phyloP scores from a whole-genome alignment of 495 filamentous ascomycete species.

The Penicillium diatomitis region DNA sequence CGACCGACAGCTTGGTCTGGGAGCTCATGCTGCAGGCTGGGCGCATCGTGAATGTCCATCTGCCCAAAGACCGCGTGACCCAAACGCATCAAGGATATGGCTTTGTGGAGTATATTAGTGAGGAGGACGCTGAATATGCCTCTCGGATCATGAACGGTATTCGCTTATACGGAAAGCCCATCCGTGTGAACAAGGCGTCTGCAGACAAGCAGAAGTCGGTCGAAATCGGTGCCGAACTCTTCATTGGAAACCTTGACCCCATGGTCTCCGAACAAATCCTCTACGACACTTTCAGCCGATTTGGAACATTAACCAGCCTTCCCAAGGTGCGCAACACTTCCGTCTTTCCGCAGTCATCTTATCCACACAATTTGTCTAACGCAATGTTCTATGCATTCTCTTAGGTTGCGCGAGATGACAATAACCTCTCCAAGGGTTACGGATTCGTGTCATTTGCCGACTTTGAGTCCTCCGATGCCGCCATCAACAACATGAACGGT shows the following conservation, averaged over 20 bases:
- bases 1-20: conserved; percentile 83
- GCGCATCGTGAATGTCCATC: conserved; percentile 92
- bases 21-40: conserved; percentile 97
- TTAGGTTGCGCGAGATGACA: conserved; percentile 82
- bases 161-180: conserved; percentile 84
- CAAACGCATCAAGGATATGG: conserved; percentile 96
- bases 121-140: conserved; percentile 95
- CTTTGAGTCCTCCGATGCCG: conserved; percentile 91
- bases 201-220: conserved; percentile 96
- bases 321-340: conserved; percentile 52
- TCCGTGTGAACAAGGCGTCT: conserved; percentile 92
- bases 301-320: conserved; percentile 71
- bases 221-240: conserved; percentile 94
- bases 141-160: conserved; percentile 95
- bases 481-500: conserved; percentile 86
- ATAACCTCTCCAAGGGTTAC: conserved; percentile 87
- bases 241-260: conserved; percentile 90
- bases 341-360: not conserved
- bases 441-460: conserved; percentile 91
- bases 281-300: conserved; percentile 95
- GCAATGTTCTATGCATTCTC: not conserved
- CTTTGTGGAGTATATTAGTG: conserved; percentile 95
- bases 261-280: conserved; percentile 94
- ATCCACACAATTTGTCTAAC: not conserved
- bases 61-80: conserved; percentile 95